Conservation (phyloP, 2,329 filamentous ascomycete genomes). For the Penicillium psychrosexuale region DNA sequence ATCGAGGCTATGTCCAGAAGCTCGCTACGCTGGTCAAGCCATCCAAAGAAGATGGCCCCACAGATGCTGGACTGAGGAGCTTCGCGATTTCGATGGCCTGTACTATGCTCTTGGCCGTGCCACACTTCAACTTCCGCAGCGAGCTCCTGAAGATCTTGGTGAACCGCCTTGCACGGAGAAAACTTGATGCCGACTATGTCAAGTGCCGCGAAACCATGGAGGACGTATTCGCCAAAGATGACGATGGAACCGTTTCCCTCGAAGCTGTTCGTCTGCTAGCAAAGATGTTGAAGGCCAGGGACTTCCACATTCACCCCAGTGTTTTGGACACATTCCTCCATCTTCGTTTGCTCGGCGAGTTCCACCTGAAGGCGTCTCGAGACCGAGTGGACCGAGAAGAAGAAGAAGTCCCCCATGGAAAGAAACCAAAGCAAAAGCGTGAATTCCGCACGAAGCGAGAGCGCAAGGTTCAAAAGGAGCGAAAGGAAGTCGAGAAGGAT, state of each 20-base stretch:
- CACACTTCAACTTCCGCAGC: conserved; percentile 94
- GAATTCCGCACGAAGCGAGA: conserved; percentile 87
- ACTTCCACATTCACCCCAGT: conserved; percentile 78
- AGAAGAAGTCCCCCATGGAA: conserved; percentile 46
- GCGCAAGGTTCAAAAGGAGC: conserved; percentile 78
- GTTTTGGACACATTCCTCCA: conserved; percentile 89
- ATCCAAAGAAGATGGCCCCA: conserved; percentile 37
- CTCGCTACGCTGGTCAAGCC: conserved; percentile 66
- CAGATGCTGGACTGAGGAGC: conserved; percentile 55
- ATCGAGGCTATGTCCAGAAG: conserved; percentile 78
- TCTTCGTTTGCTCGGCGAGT: conserved; percentile 82
- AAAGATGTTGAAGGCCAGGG: conserved; percentile 90
- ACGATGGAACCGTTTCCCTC: conserved; percentile 82
- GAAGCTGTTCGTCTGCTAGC: conserved; percentile 81
- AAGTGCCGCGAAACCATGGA: conserved; percentile 78
- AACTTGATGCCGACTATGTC: conserved; percentile 69
- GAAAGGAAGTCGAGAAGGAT: conserved; percentile 85
- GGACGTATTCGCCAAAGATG: conserved; percentile 77
- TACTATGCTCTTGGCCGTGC: conserved; percentile 72
- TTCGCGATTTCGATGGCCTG: conserved; percentile 85
- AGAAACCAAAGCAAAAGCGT: conserved; percentile 69
- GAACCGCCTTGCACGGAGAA: conserved; percentile 71
- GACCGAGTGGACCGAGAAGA: conserved; percentile 66
- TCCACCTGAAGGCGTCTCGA: conserved; percentile 76
- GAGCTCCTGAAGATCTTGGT: conserved; percentile 87